Percentiles rank a stretch among this genome's conserved stretches.
Evolutionary conservation across 805 yeast genomes (phyloP).

Genomic region (Candida railenensis): DNA sequence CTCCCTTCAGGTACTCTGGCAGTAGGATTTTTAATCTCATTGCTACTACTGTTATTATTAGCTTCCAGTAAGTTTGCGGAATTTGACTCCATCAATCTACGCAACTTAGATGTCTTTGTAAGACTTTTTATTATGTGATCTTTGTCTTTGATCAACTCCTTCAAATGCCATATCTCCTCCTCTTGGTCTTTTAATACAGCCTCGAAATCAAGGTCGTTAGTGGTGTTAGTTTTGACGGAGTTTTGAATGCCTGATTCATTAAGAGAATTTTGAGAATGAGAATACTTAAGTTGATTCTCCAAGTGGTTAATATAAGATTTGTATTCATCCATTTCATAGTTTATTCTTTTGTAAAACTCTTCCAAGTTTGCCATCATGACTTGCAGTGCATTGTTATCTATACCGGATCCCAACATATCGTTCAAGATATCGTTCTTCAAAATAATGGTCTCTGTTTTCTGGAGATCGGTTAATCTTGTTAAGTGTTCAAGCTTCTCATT

Average conservation of each 20-base stretch:
- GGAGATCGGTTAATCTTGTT: constrained; percentile 61
- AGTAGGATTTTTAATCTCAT: neutral
- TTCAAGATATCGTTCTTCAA: constrained; percentile 60
- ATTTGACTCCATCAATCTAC: constrained; percentile 43
- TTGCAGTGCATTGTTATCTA: constrained; percentile 36
- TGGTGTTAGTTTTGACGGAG: constrained; percentile 11
- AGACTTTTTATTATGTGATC: constrained; percentile 77
- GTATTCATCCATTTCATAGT: constrained; percentile 56
- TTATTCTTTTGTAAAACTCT: constrained; percentile 46
- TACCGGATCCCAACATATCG: constrained; percentile 49
- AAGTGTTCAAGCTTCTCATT: constrained; percentile 70
- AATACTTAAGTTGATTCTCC: constrained; percentile 49
- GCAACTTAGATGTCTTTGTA: constrained; percentile 60
- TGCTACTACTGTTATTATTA: neutral
- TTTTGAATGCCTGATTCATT: constrained; percentile 1
- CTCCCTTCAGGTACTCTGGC: neutral
- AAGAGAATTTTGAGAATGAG: constrained; percentile 17
- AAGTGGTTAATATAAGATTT: constrained; percentile 58
- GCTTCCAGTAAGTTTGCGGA: constrained; percentile 11
- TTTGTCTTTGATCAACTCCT: constrained; percentile 63
- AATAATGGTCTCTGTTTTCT: constrained; percentile 53
- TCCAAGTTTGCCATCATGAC: constrained; percentile 46
- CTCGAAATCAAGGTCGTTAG: constrained; percentile 16
- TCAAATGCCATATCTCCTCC: constrained; percentile 66
- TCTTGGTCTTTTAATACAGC: constrained; percentile 55